Percentiles rank a stretch among this genome's conserved stretches.
Evolutionary conservation across 2,329 filamentous ascomycete genomes (phyloP).

Genomic region (Phialophora tarda): DNA sequence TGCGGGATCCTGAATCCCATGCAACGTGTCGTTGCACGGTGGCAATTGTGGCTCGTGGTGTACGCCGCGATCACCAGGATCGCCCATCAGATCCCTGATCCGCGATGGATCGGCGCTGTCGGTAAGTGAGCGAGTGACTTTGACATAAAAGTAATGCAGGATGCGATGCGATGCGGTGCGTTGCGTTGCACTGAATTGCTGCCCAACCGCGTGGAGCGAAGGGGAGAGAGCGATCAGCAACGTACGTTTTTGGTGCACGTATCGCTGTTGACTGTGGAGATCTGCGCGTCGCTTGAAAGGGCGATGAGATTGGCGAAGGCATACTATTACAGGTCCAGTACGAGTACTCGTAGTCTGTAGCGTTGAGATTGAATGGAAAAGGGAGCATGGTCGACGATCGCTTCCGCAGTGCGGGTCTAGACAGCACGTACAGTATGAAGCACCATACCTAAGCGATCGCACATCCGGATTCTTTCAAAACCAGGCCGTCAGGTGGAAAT

Average conservation of each 20-base stretch:
- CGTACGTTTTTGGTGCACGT: background rate
- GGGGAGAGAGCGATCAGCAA: background rate
- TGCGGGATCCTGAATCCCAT: background rate
- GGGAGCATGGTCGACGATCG: background rate
- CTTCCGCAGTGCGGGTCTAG: background rate
- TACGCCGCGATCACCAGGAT: background rate
- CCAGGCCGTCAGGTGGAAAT: background rate
- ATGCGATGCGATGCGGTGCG: background rate
- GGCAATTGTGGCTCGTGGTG: background rate
- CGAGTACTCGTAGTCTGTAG: background rate
- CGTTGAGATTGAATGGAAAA: background rate
- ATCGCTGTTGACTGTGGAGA: background rate
- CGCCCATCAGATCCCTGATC: background rate
- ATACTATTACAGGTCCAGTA: background rate
- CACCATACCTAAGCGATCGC: background rate
- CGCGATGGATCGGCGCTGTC: background rate
- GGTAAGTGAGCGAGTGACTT: background rate
- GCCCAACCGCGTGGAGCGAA: background rate
- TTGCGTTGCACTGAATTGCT: background rate
- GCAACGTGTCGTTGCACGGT: background rate
- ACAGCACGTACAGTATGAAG: background rate
- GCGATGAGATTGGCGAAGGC: background rate
- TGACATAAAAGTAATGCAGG: background rate
- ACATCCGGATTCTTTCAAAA: background rate
- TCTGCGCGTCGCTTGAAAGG: background rate